Evolutionary conservation across 164 flowering plant genomes (phyloP), one percentile per base, ranked within the genome.

Genomic region (Litsea cubeba): DNA sequence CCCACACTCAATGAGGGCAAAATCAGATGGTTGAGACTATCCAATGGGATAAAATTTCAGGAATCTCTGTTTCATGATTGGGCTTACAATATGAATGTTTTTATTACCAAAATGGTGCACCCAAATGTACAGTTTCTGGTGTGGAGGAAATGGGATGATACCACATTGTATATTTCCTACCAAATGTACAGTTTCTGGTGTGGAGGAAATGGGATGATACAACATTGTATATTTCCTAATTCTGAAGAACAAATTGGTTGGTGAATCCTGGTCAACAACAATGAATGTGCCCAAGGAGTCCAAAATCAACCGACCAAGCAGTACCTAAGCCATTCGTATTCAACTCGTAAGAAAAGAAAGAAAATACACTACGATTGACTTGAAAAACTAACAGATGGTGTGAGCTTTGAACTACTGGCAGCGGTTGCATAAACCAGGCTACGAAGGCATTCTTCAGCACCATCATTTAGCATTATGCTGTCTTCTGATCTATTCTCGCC

Each of bases 381-480:
- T 54, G 60, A 66, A 57, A 20, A 60, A 79, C 90, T 83, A 70
- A 95, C 99, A 23, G 94, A 90, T 77, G 99, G 97, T 82, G 90
- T 89, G 79, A 91, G 78, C 88, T 93, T 95, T 35, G 91, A 71
- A 74, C 89, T 88, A 69, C 70, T 82, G 74, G 96, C 83, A 76
- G 94, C 97, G 75, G 81, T 74, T 74, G 85, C 88, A 83, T 89
- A 93, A 25, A 95, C 84, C 81, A 93, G 74, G 14, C 70, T 76
- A 24, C 87, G 83, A 68, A 95, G 86, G 79, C 72, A 84, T 82
- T 88, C 92, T 86, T 95, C 99, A 49, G 92, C 91, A 64, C 73
- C 78, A 74, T 63, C 65, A 75, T 74, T 79, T 12, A 90, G 85
- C 71, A 91, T 54, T 40, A 70, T 74, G 24, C 51, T 70, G 68